These are phyloP conservation scores for Epicoccum nigrum DNA, from an alignment of 2,329 filamentous ascomycete genomes.

Conservation along the genomic window DNA sequence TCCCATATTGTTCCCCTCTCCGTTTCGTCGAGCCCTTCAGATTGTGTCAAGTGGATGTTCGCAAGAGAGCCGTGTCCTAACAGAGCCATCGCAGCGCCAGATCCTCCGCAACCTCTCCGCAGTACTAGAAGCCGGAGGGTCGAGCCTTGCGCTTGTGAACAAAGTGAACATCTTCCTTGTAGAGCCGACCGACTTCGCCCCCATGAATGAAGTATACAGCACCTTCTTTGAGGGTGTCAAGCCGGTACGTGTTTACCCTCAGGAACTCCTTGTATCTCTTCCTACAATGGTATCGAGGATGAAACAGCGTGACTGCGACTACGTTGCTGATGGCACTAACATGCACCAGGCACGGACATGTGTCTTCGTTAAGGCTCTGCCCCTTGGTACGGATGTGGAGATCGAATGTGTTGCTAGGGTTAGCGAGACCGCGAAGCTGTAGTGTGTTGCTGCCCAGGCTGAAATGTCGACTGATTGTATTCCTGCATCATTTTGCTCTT, in stretches of 20 bases:
- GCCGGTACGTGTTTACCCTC: constrained; percentile 9
- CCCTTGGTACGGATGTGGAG: constrained; percentile 24
- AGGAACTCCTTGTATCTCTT: no score
- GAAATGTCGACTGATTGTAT: no score
- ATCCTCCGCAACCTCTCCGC: constrained; percentile 11
- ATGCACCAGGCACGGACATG: constrained; percentile 19
- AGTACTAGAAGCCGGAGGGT: constrained; percentile 67
- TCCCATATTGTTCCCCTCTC: no score
- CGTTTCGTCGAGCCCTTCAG: no score
- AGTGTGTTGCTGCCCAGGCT: no score
- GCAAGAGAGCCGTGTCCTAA: no score
- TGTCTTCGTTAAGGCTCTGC: constrained; percentile 27
- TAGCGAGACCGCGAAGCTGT: background rate
- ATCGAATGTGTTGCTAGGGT: constrained; percentile 19
- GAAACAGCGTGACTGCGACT: no score
- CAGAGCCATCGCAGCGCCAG: constrained; percentile 1
- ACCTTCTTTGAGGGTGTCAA: constrained; percentile 51
- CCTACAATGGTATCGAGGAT: no score
- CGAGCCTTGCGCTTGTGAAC: constrained; percentile 64
- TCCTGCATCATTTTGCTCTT: no score
- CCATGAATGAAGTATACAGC: constrained; percentile 63
- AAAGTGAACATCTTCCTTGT: constrained; percentile 72
- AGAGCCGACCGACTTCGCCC: constrained; percentile 68
- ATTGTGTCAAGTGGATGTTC: no score
- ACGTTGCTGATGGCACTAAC: background rate